Base-by-base conservation (phyloP, 768 basidiomycete species). In the Gymnopilus junonius region DNA sequence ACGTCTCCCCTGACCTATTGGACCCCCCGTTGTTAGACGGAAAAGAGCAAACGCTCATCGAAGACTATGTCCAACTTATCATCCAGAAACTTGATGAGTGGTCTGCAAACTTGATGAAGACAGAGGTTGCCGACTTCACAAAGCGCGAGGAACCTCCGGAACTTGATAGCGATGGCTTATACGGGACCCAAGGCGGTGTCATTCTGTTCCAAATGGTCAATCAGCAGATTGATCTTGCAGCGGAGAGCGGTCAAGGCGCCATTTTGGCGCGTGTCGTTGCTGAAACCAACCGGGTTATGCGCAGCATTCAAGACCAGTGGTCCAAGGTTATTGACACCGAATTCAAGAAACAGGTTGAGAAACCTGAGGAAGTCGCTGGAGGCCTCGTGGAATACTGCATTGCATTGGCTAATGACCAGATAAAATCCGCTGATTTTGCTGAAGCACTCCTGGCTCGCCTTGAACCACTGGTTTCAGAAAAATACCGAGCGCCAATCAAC, bases 191-290 rank as follows among this genome's bases (percentile, higher is more conserved):
- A 72, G 93, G 96, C 43, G 91, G 96, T 17, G 87, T 97, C 55
- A 97, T 99, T 70, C 82, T 99, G 64, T 99, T 98, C 84, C 93
- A 97, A 77, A 95, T 99, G 91, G 91, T 98, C 68, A 99, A 96
- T 75, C 94, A 97, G 76, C 97, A 98, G 75, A 85, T 95, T 61
- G 97, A 99, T 71, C 84, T 95, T 15, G 96, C 96, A 8, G 90
- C 92, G 65, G 97, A 99, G 74, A 99, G 95, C 68, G 93, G 94
- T 6, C 97, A 99, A 74, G 95, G 95, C 34, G 88, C 91, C 1
- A 97, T 99, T 64, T 85, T 99, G 34, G 89, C 95, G 17, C 89
- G 92, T 8, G 95, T 97, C 59, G 88, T 99, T 40, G 86, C 88
- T 63, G 97, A 99, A 75, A 84, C 86, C 65, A 91, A 91, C 68